Percentiles rank a stretch among this genome's conserved stretches.
phyloP scores from a whole-genome alignment of 345 rosid species.

The Arabis alpina region DNA sequence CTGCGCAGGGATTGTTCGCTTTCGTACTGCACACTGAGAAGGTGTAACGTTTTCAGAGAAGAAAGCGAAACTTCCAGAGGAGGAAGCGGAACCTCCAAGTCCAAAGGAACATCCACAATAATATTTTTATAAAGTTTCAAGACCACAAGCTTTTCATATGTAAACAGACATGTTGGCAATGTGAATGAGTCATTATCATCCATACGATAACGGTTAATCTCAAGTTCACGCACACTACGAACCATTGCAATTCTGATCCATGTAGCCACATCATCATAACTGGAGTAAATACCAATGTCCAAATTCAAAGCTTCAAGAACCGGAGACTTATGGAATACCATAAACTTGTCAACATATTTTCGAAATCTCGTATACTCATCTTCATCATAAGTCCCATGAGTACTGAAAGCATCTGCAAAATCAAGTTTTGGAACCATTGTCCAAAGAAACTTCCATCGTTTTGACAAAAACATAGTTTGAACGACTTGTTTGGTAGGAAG shows the following conservation, averaged over 20 bases:
- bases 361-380: neutral
- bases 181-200: neutral
- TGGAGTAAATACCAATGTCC: neutral
- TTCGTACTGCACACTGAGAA: neutral
- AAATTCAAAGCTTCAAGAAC: conserved; percentile 13
- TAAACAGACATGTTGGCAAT: neutral
- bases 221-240: neutral
- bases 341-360: neutral
- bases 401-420: neutral
- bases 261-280: neutral
- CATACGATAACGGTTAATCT: neutral
- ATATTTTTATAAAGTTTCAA: neutral
- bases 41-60: conserved; percentile 8
- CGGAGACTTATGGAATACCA: conserved; percentile 1
- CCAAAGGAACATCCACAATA: neutral
- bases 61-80: too few relatives aligned
- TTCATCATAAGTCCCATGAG: too few relatives aligned
- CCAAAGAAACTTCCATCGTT: conserved; percentile 17
- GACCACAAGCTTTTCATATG: neutral
- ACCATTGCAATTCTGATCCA: neutral
- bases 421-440: conserved; percentile 11
- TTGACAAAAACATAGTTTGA: conserved; percentile 1
- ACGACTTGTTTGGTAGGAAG: neutral
- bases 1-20: too few relatives aligned
- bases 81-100: neutral